Conservation (phyloP, 768 basidiomycete species). For the Leccinum fibrillosum region DNA sequence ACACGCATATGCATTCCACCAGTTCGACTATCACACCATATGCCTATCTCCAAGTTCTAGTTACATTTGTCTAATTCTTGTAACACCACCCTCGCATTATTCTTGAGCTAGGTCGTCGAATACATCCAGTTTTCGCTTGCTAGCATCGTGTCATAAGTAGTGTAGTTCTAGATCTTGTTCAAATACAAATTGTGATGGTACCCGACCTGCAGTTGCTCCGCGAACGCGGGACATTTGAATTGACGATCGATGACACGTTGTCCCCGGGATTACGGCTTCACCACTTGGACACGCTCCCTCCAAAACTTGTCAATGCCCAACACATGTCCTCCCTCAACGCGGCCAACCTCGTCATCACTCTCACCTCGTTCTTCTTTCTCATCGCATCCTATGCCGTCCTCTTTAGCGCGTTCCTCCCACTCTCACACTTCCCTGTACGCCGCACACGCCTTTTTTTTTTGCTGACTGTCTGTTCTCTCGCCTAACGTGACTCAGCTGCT, state of each 20-base stretch:
- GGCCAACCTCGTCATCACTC: conserved; percentile 47
- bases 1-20: conserved; percentile 23
- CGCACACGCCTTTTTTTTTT: not conserved
- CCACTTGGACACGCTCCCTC: conserved; percentile 12
- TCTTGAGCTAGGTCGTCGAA: conserved; percentile 13
- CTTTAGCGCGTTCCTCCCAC: conserved; percentile 61
- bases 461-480: not conserved
- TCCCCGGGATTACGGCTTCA: conserved; percentile 29
- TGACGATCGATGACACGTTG: conserved; percentile 14
- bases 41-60: conserved; percentile 13
- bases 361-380: conserved; percentile 51
- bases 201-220: conserved; percentile 1
- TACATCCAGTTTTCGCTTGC: conserved; percentile 14
- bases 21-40: conserved; percentile 18
- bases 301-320: conserved; percentile 1
- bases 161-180: conserved; percentile 30
- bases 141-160: conserved; percentile 15
- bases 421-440: conserved; percentile 50
- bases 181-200: conserved; percentile 15
- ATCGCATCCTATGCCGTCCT: conserved; percentile 61
- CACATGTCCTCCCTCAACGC: conserved; percentile 30
- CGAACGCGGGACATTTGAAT: conserved; percentile 4
- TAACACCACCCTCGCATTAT: conserved; percentile 22
- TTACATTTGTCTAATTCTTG: conserved; percentile 31
- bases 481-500: conserved; percentile 48